These are phyloP conservation scores for Erythrobasidium yunnanense DNA, from an alignment of 768 basidiomycete genomes.

Conservation along the genomic window DNA sequence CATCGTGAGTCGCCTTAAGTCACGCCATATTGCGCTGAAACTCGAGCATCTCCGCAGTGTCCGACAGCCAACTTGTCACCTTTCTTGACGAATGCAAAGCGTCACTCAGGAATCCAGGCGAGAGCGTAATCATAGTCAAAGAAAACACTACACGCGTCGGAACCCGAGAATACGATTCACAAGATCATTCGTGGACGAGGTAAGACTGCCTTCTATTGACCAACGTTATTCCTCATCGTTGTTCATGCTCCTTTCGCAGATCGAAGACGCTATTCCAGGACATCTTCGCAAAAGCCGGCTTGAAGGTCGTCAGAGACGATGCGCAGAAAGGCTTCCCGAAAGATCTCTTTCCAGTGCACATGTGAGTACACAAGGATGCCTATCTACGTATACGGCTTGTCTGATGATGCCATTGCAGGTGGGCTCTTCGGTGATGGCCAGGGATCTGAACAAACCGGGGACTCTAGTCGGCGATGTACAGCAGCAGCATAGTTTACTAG, in stretches of 20 bases:
- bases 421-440: not conserved
- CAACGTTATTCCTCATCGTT: too few species aligned
- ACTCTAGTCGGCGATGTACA: too few species aligned
- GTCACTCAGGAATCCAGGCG: conserved; percentile 48
- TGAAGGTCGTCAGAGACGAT: conserved; percentile 60
- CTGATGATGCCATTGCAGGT: not conserved
- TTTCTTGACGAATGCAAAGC: conserved; percentile 60
- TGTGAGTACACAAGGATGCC: conserved; percentile 2
- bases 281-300: conserved; percentile 61
- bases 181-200: conserved; percentile 87
- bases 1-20: conserved; percentile 30
- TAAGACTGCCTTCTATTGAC: conserved; percentile 40
- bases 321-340: conserved; percentile 72
- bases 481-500: too few species aligned
- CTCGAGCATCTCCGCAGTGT: conserved; percentile 49
- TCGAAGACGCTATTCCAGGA: conserved; percentile 69
- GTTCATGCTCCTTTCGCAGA: too few species aligned
- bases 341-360: conserved; percentile 27
- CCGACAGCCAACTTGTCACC: conserved; percentile 59
- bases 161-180: conserved; percentile 59
- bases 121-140: conserved; percentile 71
- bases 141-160: conserved; percentile 63
- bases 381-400: too few species aligned
- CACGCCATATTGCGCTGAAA: not conserved
- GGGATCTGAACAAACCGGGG: too few species aligned